Percentiles rank a stretch among this genome's conserved stretches.
Evolutionary conservation across 768 basidiomycete species (phyloP).

Genomic region (Lentinula sp.): DNA sequence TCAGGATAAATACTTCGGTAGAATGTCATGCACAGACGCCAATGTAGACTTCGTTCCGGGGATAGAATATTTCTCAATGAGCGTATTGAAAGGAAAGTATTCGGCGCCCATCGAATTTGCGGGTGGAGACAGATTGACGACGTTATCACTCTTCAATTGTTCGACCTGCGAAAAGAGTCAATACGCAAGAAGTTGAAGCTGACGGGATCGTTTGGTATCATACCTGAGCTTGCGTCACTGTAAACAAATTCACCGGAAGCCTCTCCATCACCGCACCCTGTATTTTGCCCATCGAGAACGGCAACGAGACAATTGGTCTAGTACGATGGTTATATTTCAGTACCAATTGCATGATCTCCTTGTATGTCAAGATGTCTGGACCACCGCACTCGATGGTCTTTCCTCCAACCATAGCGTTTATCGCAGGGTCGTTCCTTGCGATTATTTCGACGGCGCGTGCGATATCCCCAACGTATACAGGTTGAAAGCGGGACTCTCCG

Average conservation of each 20-base stretch:
- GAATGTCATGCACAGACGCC: constrained; percentile 42
- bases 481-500: constrained; percentile 63
- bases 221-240: constrained; percentile 67
- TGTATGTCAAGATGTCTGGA: constrained; percentile 53
- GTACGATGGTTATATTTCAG: constrained; percentile 44
- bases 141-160: constrained; percentile 57
- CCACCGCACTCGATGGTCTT: constrained; percentile 42
- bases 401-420: constrained; percentile 39
- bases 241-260: constrained; percentile 60
- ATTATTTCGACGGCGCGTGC: constrained; percentile 56
- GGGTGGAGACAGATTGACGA: constrained; percentile 30
- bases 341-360: constrained; percentile 60
- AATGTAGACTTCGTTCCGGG: constrained; percentile 21
- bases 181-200: neutral
- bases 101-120: constrained; percentile 9
- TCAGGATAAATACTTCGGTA: constrained; percentile 28
- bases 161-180: constrained; percentile 36
- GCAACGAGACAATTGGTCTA: constrained; percentile 59
- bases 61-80: constrained; percentile 30
- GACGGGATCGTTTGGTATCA: neutral
- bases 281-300: constrained; percentile 55
- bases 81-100: constrained; percentile 27
- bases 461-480: constrained; percentile 68
- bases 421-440: constrained; percentile 35
- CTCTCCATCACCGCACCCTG: constrained; percentile 62